phyloP scores from a whole-genome alignment of 345 rosid species.

The Eucalyptus shirleyi region DNA sequence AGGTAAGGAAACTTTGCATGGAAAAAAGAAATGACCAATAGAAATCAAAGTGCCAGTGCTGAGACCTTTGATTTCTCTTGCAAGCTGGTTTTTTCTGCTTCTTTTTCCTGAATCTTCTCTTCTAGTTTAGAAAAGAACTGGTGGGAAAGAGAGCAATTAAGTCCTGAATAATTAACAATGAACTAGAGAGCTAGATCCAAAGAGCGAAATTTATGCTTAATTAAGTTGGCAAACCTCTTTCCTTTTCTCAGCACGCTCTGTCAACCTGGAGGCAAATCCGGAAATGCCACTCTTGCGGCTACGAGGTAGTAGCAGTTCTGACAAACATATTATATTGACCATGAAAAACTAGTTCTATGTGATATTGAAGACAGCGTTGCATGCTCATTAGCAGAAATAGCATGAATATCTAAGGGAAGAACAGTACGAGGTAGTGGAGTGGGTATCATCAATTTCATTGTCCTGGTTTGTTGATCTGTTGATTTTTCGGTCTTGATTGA shows the following conservation, averaged over 20 bases:
- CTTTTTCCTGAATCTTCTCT: constrained; percentile 93
- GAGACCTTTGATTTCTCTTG: constrained; percentile 91
- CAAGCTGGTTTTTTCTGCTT: constrained; percentile 56
- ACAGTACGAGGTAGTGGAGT: constrained; percentile 70
- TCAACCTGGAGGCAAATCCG: constrained; percentile 86
- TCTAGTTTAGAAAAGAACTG: constrained; percentile 91
- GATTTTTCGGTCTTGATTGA: neutral
- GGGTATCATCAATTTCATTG: constrained; percentile 79
- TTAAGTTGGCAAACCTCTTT: constrained; percentile 48
- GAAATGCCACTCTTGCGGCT: constrained; percentile 45
- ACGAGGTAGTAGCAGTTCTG: constrained; percentile 56
- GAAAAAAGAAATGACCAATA: neutral
- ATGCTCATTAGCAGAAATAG: neutral
- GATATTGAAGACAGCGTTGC: neutral
- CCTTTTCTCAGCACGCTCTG: constrained; percentile 92
- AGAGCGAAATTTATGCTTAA: neutral
- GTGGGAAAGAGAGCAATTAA: neutral
- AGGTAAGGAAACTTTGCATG: neutral
- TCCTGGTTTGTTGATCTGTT: neutral
- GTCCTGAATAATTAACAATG: too few species aligned
- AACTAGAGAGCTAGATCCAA: neutral
- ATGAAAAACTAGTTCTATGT: neutral
- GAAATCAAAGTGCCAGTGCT: neutral
- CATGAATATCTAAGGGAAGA: neutral
- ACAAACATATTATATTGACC: neutral